Percentiles rank a stretch among this genome's conserved stretches.
phyloP scores from a whole-genome alignment of 148 eudicot genomes.

The Diospyros kaki region DNA sequence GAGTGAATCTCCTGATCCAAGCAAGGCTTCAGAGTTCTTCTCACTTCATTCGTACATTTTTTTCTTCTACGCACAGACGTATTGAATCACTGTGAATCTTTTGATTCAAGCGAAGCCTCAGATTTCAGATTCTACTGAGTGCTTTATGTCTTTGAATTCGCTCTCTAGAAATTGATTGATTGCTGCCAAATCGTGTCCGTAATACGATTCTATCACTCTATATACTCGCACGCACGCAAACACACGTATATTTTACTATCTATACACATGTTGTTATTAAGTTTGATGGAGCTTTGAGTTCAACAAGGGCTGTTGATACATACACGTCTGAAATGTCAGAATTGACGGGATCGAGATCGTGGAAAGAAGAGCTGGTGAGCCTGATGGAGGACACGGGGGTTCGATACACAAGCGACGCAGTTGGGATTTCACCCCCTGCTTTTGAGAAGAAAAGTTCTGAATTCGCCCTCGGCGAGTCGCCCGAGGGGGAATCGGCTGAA shows the following conservation, averaged over 20 bases:
- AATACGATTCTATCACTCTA: not conserved
- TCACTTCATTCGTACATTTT: too few species aligned
- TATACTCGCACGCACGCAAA: not conserved
- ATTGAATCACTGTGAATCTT: slow-evolving; percentile 21
- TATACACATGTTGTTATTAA: not conserved
- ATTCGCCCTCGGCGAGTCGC: slow-evolving; percentile 24
- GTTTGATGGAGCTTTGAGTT: slow-evolving; percentile 10
- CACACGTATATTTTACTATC: not conserved
- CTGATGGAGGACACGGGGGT: slow-evolving; percentile 63
- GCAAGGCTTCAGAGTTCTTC: too few species aligned
- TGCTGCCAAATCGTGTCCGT: not conserved
- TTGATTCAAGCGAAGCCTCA: slow-evolving; percentile 22
- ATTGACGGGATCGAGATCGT: slow-evolving; percentile 43
- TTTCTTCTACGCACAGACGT: not conserved
- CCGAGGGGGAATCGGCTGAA: slow-evolving; percentile 29
- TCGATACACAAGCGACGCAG: slow-evolving; percentile 33
- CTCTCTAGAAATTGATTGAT: not conserved
- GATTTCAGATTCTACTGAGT: not conserved
- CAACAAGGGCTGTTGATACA: not conserved
- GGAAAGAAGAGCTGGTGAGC: slow-evolving; percentile 76
- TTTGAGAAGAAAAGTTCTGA: slow-evolving; percentile 27
- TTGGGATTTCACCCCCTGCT: slow-evolving; percentile 25
- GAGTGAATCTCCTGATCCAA: too few species aligned
- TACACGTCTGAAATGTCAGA: slow-evolving; percentile 36
- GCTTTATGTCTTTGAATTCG: slow-evolving; percentile 10